phyloP scores from a whole-genome alignment of 768 basidiomycete genomes.

The Leccinum boreale region DNA sequence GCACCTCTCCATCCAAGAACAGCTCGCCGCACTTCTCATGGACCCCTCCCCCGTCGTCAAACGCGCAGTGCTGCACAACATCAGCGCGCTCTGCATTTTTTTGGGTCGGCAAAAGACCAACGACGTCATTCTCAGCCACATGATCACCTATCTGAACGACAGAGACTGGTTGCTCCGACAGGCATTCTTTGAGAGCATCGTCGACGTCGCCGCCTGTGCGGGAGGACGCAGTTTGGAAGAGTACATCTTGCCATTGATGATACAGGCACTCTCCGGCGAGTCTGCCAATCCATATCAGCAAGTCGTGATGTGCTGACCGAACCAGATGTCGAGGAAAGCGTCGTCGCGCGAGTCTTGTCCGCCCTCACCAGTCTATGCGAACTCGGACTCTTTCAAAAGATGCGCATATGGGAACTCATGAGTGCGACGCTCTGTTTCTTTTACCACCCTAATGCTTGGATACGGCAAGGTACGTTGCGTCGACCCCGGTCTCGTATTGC shows the following conservation, averaged over 20 bases:
- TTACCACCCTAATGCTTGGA: constrained; percentile 95
- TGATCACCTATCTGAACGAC: constrained; percentile 85
- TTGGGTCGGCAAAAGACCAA: constrained; percentile 91
- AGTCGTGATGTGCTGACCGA: constrained; percentile 4
- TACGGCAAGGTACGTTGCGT: constrained; percentile 72
- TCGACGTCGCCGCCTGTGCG: constrained; percentile 92
- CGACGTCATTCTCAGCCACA: constrained; percentile 86
- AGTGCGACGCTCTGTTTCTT: constrained; percentile 83
- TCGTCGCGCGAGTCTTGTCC: constrained; percentile 85
- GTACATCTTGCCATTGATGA: constrained; percentile 95
- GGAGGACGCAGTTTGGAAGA: constrained; percentile 91
- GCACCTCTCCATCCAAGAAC: constrained; percentile 81
- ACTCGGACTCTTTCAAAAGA: constrained; percentile 86
- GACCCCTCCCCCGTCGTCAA: constrained; percentile 89
- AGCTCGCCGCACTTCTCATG: constrained; percentile 80
- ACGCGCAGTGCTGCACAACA: constrained; percentile 82
- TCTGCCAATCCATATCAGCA: not conserved
- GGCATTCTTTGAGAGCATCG: constrained; percentile 94
- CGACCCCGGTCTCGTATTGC: not conserved
- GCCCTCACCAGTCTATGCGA: constrained; percentile 88
- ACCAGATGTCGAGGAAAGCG: constrained; percentile 91
- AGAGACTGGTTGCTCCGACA: constrained; percentile 88
- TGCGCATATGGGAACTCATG: constrained; percentile 97
- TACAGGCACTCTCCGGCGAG: constrained; percentile 89
- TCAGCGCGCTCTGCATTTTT: constrained; percentile 89